A percentile compares a stretch with the other conserved stretches of the same genome.
Conservation (phyloP, 2,329 filamentous ascomycete species). For the Trichoderma arundinaceum region DNA sequence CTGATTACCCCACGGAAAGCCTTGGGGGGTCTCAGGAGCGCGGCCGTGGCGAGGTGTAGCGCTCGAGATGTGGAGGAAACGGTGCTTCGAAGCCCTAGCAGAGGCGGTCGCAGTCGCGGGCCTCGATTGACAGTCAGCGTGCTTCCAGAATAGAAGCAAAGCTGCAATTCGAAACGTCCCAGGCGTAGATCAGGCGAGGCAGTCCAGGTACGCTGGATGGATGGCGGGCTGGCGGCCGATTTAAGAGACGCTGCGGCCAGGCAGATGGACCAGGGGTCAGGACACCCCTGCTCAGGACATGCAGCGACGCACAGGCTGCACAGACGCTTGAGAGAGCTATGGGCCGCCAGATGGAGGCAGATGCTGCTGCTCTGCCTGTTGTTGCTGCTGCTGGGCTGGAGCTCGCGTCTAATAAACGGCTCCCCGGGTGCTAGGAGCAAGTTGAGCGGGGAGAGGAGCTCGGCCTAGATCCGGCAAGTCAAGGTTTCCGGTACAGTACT, state of each 20-base stretch:
- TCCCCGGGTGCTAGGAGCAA: slow-evolving; percentile 1
- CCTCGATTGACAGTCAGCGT: slow-evolving; percentile 35
- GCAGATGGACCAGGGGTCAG: slow-evolving; percentile 30
- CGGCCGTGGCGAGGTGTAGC: slow-evolving; percentile 26
- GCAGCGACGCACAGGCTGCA: slow-evolving; percentile 22
- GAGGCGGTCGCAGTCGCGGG: slow-evolving; percentile 35
- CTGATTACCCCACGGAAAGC: slow-evolving; percentile 32
- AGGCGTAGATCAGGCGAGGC: slow-evolving; percentile 30
- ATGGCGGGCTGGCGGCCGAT: slow-evolving; percentile 37
- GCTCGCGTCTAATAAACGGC: slow-evolving; percentile 9
- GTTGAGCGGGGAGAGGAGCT: slow-evolving; percentile 8
- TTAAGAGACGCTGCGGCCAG: slow-evolving; percentile 39
- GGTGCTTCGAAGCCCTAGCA: slow-evolving; percentile 32
- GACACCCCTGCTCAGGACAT: slow-evolving; percentile 25
- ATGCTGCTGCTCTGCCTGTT: not conserved
- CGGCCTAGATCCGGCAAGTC: slow-evolving; percentile 14
- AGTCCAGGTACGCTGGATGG: slow-evolving; percentile 22
- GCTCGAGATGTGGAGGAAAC: slow-evolving; percentile 20
- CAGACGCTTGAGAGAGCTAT: not conserved
- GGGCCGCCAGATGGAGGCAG: not conserved
- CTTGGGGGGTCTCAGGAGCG: slow-evolving; percentile 6
- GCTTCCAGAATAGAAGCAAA: slow-evolving; percentile 37
- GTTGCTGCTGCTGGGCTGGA: not conserved
- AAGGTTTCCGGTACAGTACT: not conserved
- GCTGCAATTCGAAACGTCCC: slow-evolving; percentile 34